Conservation (phyloP, 2,329 filamentous ascomycete species). For the Botrytis medusae region DNA sequence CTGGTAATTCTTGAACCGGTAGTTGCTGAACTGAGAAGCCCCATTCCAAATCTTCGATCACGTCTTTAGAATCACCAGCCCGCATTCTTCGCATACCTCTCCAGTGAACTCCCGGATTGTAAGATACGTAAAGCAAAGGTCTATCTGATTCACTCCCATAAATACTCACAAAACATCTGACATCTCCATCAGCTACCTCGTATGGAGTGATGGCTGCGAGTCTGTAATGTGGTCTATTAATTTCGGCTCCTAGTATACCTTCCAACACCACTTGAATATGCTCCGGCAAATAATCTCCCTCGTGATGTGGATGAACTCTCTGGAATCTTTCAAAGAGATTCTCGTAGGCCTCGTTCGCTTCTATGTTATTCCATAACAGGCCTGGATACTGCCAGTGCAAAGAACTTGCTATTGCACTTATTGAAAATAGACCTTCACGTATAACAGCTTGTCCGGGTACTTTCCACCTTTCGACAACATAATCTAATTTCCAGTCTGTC, state of each 20-base stretch:
- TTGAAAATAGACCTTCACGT: not conserved
- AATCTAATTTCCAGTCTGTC: not conserved
- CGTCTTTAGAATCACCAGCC: not conserved
- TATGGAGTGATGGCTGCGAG: not conserved
- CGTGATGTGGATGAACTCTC: not conserved
- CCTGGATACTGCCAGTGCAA: constrained; percentile 3
- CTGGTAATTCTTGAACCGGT: not conserved
- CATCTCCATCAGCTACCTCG: not conserved
- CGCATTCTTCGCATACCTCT: not conserved
- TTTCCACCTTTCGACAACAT: not conserved
- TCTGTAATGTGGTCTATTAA: not conserved
- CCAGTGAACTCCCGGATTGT: not conserved
- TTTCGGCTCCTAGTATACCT: not conserved
- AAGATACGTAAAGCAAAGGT: not conserved
- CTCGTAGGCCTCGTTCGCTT: not conserved
- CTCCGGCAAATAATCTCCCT: not conserved
- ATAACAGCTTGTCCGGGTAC: not conserved
- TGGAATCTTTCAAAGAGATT: not conserved
- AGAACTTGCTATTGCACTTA: constrained; percentile 2
- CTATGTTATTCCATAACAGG: not conserved
- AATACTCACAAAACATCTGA: not conserved
- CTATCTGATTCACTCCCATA: not conserved
- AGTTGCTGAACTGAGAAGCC: not conserved
- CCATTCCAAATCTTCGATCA: not conserved
- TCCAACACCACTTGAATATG: not conserved